Percentiles rank a stretch among this genome's conserved stretches.
Conservation (phyloP, 2,329 filamentous ascomycete genomes). For the Claviceps sp. region DNA sequence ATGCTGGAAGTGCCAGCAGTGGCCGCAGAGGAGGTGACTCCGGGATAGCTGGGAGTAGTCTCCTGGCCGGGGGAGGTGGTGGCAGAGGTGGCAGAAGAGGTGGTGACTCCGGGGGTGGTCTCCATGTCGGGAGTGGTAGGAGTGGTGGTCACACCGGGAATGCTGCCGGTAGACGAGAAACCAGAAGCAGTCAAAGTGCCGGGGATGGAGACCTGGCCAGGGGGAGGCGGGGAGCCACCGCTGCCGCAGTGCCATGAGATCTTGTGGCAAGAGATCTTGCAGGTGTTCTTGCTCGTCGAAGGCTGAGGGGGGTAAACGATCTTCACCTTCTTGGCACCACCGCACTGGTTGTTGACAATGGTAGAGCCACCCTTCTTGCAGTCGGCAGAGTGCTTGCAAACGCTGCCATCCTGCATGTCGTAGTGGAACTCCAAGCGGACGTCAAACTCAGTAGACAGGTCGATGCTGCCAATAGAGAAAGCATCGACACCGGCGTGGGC, state of each 20-base stretch:
- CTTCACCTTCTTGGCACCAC: slow-evolving; percentile 72
- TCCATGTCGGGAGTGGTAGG: not conserved
- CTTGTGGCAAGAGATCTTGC: slow-evolving; percentile 38
- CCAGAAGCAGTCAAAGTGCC: not conserved
- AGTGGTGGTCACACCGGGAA: not conserved
- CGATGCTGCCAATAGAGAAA: slow-evolving; percentile 66
- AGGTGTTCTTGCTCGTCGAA: slow-evolving; percentile 40
- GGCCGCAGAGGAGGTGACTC: slow-evolving; percentile 3
- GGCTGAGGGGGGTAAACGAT: slow-evolving; percentile 51
- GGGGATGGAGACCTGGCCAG: not conserved
- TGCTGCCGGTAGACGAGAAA: not conserved
- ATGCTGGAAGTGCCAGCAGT: not conserved
- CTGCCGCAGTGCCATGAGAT: slow-evolving; percentile 52
- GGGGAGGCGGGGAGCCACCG: slow-evolving; percentile 3
- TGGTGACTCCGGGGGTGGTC: no score
- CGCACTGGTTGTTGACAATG: slow-evolving; percentile 78
- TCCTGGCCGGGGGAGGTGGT: slow-evolving; percentile 4
- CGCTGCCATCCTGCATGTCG: slow-evolving; percentile 67
- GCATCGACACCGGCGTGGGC: slow-evolving; percentile 20
- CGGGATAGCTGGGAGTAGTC: slow-evolving; percentile 8
- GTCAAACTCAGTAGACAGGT: slow-evolving; percentile 62
- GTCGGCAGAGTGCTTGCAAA: slow-evolving; percentile 62
- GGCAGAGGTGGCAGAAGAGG: not conserved
- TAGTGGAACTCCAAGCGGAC: slow-evolving; percentile 77
- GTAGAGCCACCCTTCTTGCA: slow-evolving; percentile 57